phyloP scores from a whole-genome alignment of 306 rosid genomes.

The Pyrus communis region DNA sequence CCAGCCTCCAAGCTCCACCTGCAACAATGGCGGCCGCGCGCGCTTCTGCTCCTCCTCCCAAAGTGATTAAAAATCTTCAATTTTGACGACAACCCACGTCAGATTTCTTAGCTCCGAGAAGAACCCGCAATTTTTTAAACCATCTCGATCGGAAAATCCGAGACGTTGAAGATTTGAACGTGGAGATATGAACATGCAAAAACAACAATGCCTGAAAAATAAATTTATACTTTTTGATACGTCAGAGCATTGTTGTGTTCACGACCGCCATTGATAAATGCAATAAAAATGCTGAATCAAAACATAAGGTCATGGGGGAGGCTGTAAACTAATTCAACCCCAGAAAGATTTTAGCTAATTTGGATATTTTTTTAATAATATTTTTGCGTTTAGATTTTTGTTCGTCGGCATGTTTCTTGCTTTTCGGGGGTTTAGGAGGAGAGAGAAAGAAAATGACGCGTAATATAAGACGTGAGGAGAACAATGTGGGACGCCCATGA shows the following conservation, averaged over 20 bases:
- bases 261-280: background rate
- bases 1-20: conserved; percentile 8
- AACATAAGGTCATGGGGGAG: conserved; percentile 25
- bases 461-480: conserved; percentile 41
- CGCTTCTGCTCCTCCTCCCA: background rate
- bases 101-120: background rate
- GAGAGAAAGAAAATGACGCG: conserved; percentile 32
- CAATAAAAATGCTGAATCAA: background rate
- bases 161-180: conserved; percentile 13
- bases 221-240: background rate
- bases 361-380: background rate
- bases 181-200: background rate
- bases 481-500: conserved; percentile 34
- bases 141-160: conserved; percentile 15
- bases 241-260: background rate
- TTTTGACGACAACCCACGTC: background rate
- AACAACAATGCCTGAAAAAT: background rate
- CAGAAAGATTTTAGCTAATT: background rate
- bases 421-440: conserved; percentile 28
- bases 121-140: conserved; percentile 10
- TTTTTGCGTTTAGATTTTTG: background rate
- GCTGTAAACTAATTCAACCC: conserved; percentile 1
- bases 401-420: conserved; percentile 16
- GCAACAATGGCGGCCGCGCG: conserved; percentile 3
- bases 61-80: background rate